Conservation (phyloP, 2,329 filamentous ascomycete species). For the Sphaerulina musiva region DNA sequence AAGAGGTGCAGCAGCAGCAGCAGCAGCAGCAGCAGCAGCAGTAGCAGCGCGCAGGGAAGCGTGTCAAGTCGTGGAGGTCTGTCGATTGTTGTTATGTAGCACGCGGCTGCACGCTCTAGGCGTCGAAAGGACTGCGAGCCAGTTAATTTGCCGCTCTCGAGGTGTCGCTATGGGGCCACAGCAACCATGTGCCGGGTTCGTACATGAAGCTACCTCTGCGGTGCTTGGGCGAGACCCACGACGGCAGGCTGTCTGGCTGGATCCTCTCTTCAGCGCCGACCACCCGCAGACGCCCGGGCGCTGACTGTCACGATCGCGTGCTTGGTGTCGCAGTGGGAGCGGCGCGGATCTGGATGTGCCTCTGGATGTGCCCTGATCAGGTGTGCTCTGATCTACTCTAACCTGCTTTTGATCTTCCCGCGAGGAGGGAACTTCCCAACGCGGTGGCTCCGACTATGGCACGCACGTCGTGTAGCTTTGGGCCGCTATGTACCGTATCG, state of each 20-base stretch:
- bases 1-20: not conserved
- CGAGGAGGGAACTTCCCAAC: not conserved
- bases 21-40: too few relatives aligned
- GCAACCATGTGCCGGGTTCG: slow-evolving; percentile 16
- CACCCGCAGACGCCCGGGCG: not conserved
- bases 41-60: not conserved
- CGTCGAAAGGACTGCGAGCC: slow-evolving; percentile 7
- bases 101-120: slow-evolving; percentile 10
- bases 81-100: slow-evolving; percentile 12
- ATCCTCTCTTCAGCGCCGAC: not conserved
- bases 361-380: too few relatives aligned
- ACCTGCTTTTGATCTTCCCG: not conserved
- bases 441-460: not conserved
- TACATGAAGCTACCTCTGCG: slow-evolving; percentile 8
- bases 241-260: not conserved
- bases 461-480: slow-evolving; percentile 6
- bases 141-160: slow-evolving; percentile 8
- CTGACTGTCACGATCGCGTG: slow-evolving; percentile 4
- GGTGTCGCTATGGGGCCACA: slow-evolving; percentile 2
- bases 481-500: not conserved
- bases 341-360: not conserved
- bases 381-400: too few relatives aligned
- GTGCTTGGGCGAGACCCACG: not conserved
- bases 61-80: not conserved
- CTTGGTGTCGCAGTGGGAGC: not conserved